Conservation (phyloP, 441 rosid species). For the Monsonia emarginata region DNA sequence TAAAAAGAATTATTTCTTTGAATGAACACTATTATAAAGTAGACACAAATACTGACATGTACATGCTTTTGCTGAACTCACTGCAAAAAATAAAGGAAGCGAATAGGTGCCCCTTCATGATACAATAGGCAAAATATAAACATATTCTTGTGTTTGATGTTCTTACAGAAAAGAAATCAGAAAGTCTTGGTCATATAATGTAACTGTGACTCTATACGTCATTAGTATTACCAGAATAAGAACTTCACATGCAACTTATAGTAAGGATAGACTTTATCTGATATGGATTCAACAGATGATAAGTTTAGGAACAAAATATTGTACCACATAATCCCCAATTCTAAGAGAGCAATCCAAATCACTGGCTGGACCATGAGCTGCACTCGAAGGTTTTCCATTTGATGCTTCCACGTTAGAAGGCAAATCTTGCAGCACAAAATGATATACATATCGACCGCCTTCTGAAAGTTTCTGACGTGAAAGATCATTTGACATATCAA, state of each 20-base stretch:
- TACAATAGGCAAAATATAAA: background rate
- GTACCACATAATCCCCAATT: slow-evolving; percentile 89
- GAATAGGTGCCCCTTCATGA: background rate
- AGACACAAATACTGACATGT: background rate
- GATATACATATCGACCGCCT: slow-evolving; percentile 58
- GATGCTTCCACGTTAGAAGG: slow-evolving; percentile 27
- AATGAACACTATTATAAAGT: background rate
- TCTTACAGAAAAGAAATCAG: background rate
- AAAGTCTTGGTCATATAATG: background rate
- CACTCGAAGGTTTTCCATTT: slow-evolving; percentile 28
- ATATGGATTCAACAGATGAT: background rate
- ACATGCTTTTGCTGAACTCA: background rate
- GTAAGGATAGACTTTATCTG: background rate
- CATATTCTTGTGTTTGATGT: background rate
- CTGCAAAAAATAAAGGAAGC: background rate
- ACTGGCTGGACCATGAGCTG: slow-evolving; percentile 27
- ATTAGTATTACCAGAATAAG: background rate
- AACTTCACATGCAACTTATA: background rate
- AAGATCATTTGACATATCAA: slow-evolving; percentile 45
- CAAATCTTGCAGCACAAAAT: slow-evolving; percentile 47
- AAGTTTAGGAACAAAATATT: background rate
- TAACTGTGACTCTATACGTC: too few relatives aligned
- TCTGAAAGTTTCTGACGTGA: slow-evolving; percentile 35
- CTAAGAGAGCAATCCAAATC: slow-evolving; percentile 53
- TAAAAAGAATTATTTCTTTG: background rate